Conservation (phyloP, 176 grass and related monocot species). For the Typha latifolia region DNA sequence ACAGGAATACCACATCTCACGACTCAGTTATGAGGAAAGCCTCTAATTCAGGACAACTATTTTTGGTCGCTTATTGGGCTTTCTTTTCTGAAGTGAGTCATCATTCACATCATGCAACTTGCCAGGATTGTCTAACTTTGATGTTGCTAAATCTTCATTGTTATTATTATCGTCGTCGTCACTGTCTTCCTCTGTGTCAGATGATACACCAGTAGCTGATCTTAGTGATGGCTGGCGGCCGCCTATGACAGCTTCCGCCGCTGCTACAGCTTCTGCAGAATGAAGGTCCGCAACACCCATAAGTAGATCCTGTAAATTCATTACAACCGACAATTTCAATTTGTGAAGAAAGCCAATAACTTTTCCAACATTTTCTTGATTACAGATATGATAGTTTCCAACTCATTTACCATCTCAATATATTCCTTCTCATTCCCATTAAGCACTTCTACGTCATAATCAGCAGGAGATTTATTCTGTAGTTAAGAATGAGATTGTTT, state of each 20-base stretch:
- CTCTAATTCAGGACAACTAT: slow-evolving; percentile 62
- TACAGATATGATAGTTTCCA: not conserved
- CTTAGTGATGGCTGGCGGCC: slow-evolving; percentile 28
- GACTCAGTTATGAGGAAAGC: not conserved
- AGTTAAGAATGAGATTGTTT: slow-evolving; percentile 9
- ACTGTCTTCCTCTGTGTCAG: slow-evolving; percentile 34
- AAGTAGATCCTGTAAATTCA: slow-evolving; percentile 63
- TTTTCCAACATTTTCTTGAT: slow-evolving; percentile 1
- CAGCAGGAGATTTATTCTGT: slow-evolving; percentile 59
- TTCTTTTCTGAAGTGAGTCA: slow-evolving; percentile 18
- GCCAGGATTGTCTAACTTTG: slow-evolving; percentile 17
- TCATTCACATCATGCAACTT: not conserved
- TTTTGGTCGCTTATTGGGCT: slow-evolving; percentile 50
- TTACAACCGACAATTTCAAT: slow-evolving; percentile 4
- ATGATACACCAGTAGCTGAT: slow-evolving; percentile 30
- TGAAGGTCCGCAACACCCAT: slow-evolving; percentile 76
- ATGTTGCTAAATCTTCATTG: slow-evolving; percentile 14
- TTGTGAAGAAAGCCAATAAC: not conserved
- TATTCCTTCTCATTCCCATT: slow-evolving; percentile 70
- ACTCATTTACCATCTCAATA: slow-evolving; percentile 76
- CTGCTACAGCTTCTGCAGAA: slow-evolving; percentile 59
- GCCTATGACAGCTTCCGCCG: slow-evolving; percentile 51
- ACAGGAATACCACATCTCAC: not conserved
- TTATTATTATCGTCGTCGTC: slow-evolving; percentile 10
- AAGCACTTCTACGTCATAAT: slow-evolving; percentile 66